These are phyloP conservation scores for Colletotrichum chlorophyti DNA, from an alignment of 2,329 filamentous ascomycete species.

Conservation along the genomic window DNA sequence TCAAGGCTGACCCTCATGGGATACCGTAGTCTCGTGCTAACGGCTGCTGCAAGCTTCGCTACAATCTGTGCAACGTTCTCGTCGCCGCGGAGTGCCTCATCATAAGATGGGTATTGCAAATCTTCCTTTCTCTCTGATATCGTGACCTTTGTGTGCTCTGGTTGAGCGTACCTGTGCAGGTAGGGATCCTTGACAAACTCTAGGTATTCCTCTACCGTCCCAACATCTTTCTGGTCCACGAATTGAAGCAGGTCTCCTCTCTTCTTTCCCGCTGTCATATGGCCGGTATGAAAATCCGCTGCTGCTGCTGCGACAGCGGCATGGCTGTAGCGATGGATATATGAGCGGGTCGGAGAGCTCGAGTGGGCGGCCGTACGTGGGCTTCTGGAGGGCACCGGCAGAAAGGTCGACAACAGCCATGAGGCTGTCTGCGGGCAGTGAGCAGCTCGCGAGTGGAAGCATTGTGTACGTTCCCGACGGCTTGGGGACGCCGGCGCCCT, in stretches of 20 bases:
- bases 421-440: slow-evolving; percentile 41
- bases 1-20: slow-evolving; percentile 49
- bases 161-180: slow-evolving; percentile 58
- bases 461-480: background rate
- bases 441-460: background rate
- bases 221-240: slow-evolving; percentile 56
- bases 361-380: slow-evolving; percentile 24
- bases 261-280: background rate
- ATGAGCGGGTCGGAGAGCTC: background rate
- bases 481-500: slow-evolving; percentile 18
- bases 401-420: slow-evolving; percentile 52
- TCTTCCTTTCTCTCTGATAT: slow-evolving; percentile 61
- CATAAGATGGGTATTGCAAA: slow-evolving; percentile 49
- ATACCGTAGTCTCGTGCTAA: slow-evolving; percentile 49
- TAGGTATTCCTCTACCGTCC: slow-evolving; percentile 59
- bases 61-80: slow-evolving; percentile 44
- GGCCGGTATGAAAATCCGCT: slow-evolving; percentile 29
- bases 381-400: slow-evolving; percentile 34
- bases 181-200: slow-evolving; percentile 61
- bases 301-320: slow-evolving; percentile 28
- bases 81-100: slow-evolving; percentile 45
- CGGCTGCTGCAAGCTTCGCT: slow-evolving; percentile 46
- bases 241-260: slow-evolving; percentile 58
- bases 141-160: slow-evolving; percentile 54
- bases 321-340: slow-evolving; percentile 16